phyloP scores from a whole-genome alignment of 441 rosid species.

The Arabidopsis hybrid region DNA sequence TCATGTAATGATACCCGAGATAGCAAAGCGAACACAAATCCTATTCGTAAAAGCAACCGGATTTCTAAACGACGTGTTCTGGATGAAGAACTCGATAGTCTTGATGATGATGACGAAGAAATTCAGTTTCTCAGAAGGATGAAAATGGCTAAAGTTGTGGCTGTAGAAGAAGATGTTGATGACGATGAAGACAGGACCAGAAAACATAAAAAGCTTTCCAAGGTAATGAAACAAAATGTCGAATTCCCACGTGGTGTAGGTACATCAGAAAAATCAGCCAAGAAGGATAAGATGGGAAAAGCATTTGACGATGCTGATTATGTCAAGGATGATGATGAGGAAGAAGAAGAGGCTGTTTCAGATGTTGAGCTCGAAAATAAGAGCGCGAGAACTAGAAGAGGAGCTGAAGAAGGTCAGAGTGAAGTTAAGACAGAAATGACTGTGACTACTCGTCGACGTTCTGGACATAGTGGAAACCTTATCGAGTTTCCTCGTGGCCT shows the following conservation, averaged over 20 bases:
- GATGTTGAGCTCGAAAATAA: constrained; percentile 61
- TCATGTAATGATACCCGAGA: constrained; percentile 51
- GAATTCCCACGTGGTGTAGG: constrained; percentile 27
- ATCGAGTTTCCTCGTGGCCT: constrained; percentile 94
- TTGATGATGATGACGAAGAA: constrained; percentile 76
- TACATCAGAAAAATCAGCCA: constrained; percentile 41
- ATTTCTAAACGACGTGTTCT: constrained; percentile 69
- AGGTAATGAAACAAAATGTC: constrained; percentile 44
- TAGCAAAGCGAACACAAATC: constrained; percentile 56
- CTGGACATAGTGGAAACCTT: constrained; percentile 52
- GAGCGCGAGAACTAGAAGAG: constrained; percentile 63
- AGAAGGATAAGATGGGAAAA: constrained; percentile 53
- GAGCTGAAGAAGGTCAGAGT: constrained; percentile 48
- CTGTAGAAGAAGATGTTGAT: constrained; percentile 58
- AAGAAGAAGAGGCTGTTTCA: constrained; percentile 59
- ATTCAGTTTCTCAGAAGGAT: constrained; percentile 80
- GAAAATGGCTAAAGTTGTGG: constrained; percentile 54
- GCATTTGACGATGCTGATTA: constrained; percentile 59
- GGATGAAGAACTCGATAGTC: constrained; percentile 71
- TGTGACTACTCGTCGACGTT: constrained; percentile 82
- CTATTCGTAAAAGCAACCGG: constrained; percentile 83
- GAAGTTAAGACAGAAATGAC: constrained; percentile 62
- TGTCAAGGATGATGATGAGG: constrained; percentile 51
- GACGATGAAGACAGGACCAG: constrained; percentile 59
- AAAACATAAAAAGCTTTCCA: constrained; percentile 64